Evolutionary conservation across 2,329 filamentous ascomycete species (phyloP), one percentile per base, ranked within the genome.

Genomic region (Proliferodiscus dingleyae): DNA sequence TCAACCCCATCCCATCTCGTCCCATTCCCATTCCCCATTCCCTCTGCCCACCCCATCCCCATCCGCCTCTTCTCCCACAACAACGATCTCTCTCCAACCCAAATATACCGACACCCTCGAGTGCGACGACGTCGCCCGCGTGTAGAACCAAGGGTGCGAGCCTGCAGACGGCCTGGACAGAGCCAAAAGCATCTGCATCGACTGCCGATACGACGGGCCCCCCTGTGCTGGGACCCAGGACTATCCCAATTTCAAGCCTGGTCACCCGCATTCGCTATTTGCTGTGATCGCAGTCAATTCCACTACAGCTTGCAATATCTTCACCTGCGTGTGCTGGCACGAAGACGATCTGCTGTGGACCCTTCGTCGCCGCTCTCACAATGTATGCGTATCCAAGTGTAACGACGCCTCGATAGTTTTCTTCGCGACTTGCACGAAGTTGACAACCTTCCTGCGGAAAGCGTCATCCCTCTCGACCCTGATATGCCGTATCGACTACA

Each of bases 401-500:
- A 47, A 55, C 49, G 47, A 51, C 47, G 45, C 50, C 43, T 47
- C 37, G 41, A 30, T 32, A 36, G 18, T 38, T 44, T 30, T 50
- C 42, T 44, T 46, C 46, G 47, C 47, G 43, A 34, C 48, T 46
- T 40, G 45, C 56, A 50, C 56, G 37, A 52, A 32, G n/a, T 46
- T 33, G 53, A 47, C 48, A 46, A 45, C 48, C 49, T 46, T 51
- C 45, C 37, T 45, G 37, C 33, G 45, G 51, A 55, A 54, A 54
- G 46, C 22, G 45, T 51, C 47, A 46, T 45, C 45, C 43, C 38
- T 39, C 47, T 44, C 47, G 43, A 47, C 44, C 43, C 43, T 61
- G 60, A 60, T 55, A 60, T 62, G 59, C 51, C 54, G 46, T 39
- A 56, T 56, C 54, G 42, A 50, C 41, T 42, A 55, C 51, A 22